phyloP scores from a whole-genome alignment of 148 eudicot species.

The Amaranthus hypochondriacus region DNA sequence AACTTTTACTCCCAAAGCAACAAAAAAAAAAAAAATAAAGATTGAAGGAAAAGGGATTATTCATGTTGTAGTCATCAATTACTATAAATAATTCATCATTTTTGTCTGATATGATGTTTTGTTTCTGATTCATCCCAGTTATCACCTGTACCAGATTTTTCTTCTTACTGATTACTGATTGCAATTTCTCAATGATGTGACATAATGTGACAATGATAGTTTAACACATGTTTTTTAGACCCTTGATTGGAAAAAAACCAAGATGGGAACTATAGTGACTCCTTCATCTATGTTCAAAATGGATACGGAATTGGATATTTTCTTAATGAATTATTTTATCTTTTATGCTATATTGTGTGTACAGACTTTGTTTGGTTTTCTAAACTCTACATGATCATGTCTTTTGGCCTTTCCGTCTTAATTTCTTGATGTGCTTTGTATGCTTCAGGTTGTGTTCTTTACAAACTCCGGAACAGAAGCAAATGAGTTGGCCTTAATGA shows the following conservation, averaged over 20 bases:
- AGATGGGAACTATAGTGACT: neutral
- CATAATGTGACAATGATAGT: neutral
- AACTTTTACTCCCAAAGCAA: too few relatives aligned
- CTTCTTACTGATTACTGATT: neutral
- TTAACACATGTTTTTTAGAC: neutral
- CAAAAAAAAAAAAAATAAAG: too few relatives aligned
- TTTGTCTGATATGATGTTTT: neutral
- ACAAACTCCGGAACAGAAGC: conserved; percentile 98
- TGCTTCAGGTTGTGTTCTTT: conserved; percentile 79
- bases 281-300: neutral
- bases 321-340: neutral
- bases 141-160: neutral
- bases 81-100: too few relatives aligned
- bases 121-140: neutral
- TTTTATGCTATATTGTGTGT: neutral
- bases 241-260: neutral
- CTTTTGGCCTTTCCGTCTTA: neutral
- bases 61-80: too few relatives aligned
- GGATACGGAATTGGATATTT: neutral
- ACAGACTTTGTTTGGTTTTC: neutral
- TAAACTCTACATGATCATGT: neutral
- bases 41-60: too few relatives aligned
- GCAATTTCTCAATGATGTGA: neutral
- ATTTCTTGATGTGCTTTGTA: conserved; percentile 3
- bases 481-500: conserved; percentile 93